Evolutionary conservation across 192 early-diverging fungal genomes (phyloP), one percentile per base, ranked within the genome.

Genomic region (Lunasporangiospora selenospora): DNA sequence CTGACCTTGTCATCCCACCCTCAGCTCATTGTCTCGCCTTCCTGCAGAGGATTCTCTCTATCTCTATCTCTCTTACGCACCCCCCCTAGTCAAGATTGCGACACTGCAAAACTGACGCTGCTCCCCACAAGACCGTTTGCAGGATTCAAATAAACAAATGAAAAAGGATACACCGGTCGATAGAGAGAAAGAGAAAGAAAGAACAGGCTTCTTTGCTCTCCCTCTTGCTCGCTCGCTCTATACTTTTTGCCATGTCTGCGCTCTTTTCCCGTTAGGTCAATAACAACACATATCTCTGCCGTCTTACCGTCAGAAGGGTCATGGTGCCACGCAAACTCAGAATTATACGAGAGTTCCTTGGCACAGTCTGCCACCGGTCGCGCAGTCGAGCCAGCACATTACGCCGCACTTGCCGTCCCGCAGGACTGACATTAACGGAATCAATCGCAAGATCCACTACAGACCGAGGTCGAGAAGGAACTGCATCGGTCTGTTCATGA

Each of bases 331-430:
- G 75, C 27, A 61, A 60, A 15, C 45, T 30, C 33, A 83, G 62
- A 29, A 81, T 39, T 10, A 81, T 47, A 29, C 79, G 77, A 24
- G 80, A 79, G 15, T 60, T 61, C 40, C 80, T 39, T 19, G 82
- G 79, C 2, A 79, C 69, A 51, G 19, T 58, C 9, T 51, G 37
- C 80, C 80, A 81, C 18, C 58, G 66, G n/a, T 44, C 40, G 12
- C 55, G 29, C 26, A 78, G 39, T 10, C 76, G 65, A 33, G 60
- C 51, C 47, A 82, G 40, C 46, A 69, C 55, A 27, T 82, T 75
- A 18, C 75, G 52, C 16, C 81, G 58, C 10, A 82, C 77, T 51
- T 57, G 33, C 51, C 77, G 53, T 6, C 77, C 75, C n/a, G 77
- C 76, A 6, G 46, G 69, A 18, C 66, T 62, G 31, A 33, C 58